Conservation (phyloP, 2,329 filamentous ascomycete genomes). For the Fusarium devonianum region DNA sequence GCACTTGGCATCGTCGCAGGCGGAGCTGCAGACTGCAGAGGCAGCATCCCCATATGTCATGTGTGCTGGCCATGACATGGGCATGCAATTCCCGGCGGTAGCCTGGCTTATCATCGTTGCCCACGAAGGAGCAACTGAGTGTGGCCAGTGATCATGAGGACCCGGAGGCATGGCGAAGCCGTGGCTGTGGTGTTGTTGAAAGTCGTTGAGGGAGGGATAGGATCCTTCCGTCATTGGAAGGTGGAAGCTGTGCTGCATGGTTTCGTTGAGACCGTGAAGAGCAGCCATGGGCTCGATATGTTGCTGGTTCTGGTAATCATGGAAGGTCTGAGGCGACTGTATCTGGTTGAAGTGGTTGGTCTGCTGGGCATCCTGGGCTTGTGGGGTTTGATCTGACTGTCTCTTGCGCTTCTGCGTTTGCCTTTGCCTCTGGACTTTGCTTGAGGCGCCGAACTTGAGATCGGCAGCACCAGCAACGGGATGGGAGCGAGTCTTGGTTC, state of each 20-base stretch:
- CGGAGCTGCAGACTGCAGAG: slow-evolving; percentile 47
- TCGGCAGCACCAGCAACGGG: slow-evolving; percentile 18
- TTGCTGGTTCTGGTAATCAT: slow-evolving; percentile 22
- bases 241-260: slow-evolving; percentile 28
- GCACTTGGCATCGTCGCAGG: slow-evolving; percentile 44
- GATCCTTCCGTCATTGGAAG: slow-evolving; percentile 13
- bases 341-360: slow-evolving; percentile 23
- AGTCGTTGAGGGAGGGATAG: slow-evolving; percentile 25
- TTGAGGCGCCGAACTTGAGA: slow-evolving; percentile 13
- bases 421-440: slow-evolving; percentile 26
- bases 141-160: slow-evolving; percentile 13
- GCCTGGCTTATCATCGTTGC: slow-evolving; percentile 27
- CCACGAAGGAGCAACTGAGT: slow-evolving; percentile 25
- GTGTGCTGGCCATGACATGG: slow-evolving; percentile 29
- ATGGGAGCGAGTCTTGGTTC: slow-evolving; percentile 19
- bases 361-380: slow-evolving; percentile 22
- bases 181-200: slow-evolving; percentile 25
- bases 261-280: slow-evolving; percentile 35
- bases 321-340: slow-evolving; percentile 20
- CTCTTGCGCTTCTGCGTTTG: slow-evolving; percentile 21
- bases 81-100: slow-evolving; percentile 20
- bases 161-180: slow-evolving; percentile 14
- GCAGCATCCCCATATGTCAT: slow-evolving; percentile 42
- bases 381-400: slow-evolving; percentile 18
- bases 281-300: slow-evolving; percentile 33